Evolutionary conservation across 306 rosid genomes (phyloP).

Genomic region (Quercus suber): DNA sequence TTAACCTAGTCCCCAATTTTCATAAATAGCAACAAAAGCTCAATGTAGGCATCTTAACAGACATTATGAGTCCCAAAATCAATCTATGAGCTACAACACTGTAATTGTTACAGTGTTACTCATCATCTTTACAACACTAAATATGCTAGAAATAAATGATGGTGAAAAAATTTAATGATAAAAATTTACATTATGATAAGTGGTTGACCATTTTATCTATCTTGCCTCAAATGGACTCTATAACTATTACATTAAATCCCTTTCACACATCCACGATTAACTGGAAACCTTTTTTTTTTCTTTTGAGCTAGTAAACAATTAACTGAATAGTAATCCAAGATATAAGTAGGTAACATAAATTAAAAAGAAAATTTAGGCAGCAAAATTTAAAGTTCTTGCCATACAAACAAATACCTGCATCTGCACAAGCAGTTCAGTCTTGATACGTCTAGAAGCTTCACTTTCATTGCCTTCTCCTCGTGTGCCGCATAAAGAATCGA

Average conservation of each 20-base stretch:
- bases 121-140: neutral
- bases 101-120: neutral
- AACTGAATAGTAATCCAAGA: neutral
- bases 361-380: neutral
- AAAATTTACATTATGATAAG: neutral
- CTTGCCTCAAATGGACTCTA: neutral
- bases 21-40: neutral
- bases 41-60: neutral
- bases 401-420: conserved; percentile 80
- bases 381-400: conserved; percentile 10
- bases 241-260: neutral
- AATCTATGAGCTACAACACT: neutral
- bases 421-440: conserved; percentile 98
- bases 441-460: conserved; percentile 98
- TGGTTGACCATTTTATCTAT: neutral
- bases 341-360: neutral
- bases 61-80: neutral
- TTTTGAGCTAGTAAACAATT: neutral
- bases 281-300: too few species aligned
- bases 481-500: conserved; percentile 92
- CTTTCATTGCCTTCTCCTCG: conserved; percentile 99
- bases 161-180: neutral
- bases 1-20: neutral
- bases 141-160: neutral
- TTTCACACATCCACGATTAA: neutral